Evolutionary conservation across 495 filamentous ascomycete species (phyloP), one percentile per base, ranked within the genome.

Genomic region (Chaetomium fimeti): DNA sequence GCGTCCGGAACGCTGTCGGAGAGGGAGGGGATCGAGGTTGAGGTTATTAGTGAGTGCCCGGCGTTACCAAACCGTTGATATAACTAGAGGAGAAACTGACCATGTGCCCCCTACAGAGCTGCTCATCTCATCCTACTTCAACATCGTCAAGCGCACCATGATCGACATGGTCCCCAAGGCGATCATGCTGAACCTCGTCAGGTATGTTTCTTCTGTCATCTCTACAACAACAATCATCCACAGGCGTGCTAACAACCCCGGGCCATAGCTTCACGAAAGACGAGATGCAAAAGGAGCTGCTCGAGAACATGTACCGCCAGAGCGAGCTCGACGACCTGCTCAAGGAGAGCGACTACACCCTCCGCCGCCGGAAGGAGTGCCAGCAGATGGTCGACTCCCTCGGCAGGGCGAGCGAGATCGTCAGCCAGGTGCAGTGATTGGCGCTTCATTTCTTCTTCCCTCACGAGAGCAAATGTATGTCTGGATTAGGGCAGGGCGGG

Each of bases 81-180:
- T 9, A 49, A 20, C 8, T 9, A 49, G 45, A 49, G 9, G 45
- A 49, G 13, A 15, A 8, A 40, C 43, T 58, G 42, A 62, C 47
- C 5, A 13, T 49, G 60, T 58, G 9, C 22, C 51, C 3, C 28
- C 29, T 53, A 40, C 70, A 96, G 92, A 99, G 76, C 86, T 98
- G 47, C 83, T 99, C 61, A 98, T 99, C 71, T 89, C 85, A 57
- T 97, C 92, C 4, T 99, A 99, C 84, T 99, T 88, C 80, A 96
- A 94, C 79, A 98, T 99, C 74, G 93, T 96, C 56, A 90, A 91
- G 81, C 84, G 93, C 63, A 99, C 95, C 56, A 94, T 99, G 93
- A 97, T 98, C 66, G 95, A 99, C 71, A 99, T 98, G 95, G 95
- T 99, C 5, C 95, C 95, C 45, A 99, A 99, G 81, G 94, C 95